phyloP scores from a whole-genome alignment of 805 yeast genomes.

The Peterozyma xylosa region DNA sequence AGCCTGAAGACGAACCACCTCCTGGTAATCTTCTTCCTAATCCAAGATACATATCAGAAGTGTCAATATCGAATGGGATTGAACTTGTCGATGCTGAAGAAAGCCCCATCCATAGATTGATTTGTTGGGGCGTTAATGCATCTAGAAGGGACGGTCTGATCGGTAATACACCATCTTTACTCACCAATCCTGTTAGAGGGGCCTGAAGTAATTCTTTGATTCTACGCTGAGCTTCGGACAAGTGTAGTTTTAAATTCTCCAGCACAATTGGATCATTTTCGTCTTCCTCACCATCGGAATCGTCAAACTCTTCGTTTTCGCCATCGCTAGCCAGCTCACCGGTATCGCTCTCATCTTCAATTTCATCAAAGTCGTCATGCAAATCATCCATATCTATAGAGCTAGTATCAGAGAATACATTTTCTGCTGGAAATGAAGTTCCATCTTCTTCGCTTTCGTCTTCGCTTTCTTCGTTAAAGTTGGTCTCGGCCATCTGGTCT shows the following conservation, averaged over 20 bases:
- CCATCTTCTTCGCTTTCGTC: constrained; percentile 13
- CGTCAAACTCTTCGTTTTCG: constrained; percentile 14
- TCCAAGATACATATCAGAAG: constrained; percentile 21
- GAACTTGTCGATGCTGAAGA: constrained; percentile 9
- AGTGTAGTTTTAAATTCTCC: not conserved
- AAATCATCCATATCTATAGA: constrained; percentile 35
- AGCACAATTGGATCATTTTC: constrained; percentile 17
- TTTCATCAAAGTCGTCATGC: constrained; percentile 43
- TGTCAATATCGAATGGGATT: constrained; percentile 10
- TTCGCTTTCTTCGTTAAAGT: constrained; percentile 16
- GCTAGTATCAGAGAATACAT: constrained; percentile 25
- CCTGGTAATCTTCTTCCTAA: constrained; percentile 53
- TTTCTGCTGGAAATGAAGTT: constrained; percentile 2
- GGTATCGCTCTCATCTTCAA: constrained; percentile 13
- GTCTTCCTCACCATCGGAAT: constrained; percentile 9
- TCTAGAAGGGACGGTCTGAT: constrained; percentile 33
- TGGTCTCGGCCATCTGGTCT: constrained; percentile 12
- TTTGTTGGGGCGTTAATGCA: constrained; percentile 54
- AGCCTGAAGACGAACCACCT: constrained; percentile 59
- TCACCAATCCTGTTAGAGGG: constrained; percentile 44
- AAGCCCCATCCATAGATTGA: constrained; percentile 68
- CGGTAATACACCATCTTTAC: constrained; percentile 22
- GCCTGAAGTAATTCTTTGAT: constrained; percentile 48
- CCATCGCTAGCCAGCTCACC: constrained; percentile 12
- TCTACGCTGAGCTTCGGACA: constrained; percentile 29